Evolutionary conservation across 371 early-diverging fungal genomes (phyloP), one percentile per base, ranked within the genome.

Genomic region (Thermomucor indicae-seudaticae): DNA sequence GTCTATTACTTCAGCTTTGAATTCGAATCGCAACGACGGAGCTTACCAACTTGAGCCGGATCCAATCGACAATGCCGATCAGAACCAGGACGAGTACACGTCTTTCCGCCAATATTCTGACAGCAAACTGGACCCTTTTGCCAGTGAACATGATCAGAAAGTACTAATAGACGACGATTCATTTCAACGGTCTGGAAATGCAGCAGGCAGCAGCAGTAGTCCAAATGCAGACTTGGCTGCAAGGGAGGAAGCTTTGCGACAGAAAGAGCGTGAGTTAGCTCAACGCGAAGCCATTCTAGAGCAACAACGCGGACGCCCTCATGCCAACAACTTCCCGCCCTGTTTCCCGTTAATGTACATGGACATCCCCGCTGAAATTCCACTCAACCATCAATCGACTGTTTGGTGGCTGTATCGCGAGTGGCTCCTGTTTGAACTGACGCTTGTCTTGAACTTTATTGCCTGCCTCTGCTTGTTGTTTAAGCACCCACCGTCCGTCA

Each of bases 311-410:
- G 73, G 74, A 55, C 70, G 64, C 19, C 65, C 60, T 24, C 77
- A 76, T 1, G 82, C 87, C 43, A 89, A 89, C 66, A 92, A 90
- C 58, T 86, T 90, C 53, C 93, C 93, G 1, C 88, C 89, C 23
- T 86, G 90, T 55, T 90, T 87, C 42, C 91, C 91, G 6, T 62
- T 91, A 52, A 79, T 92, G 66, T 90, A 90, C 65, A 81, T 90
- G 55, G 80, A 89, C 53, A 91, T 88, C 51, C 70, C 80, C 2
- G 55, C 52, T 4, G 91, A 91, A 62, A 89, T 93, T 37, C 89
- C 91, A 4, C 69, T 70, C 12, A 67, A 79, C 19, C 81, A 84
- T 51, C 81, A 85, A 49, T 60, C 63, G 11, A 78, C 78, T 1
- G 83, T 91, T 39, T 67, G 75, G 51, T 80, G 81, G 64, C 47